These are phyloP conservation scores for Omphalotus guepiniiformis DNA, from an alignment of 768 basidiomycete species.

Conservation along the genomic window DNA sequence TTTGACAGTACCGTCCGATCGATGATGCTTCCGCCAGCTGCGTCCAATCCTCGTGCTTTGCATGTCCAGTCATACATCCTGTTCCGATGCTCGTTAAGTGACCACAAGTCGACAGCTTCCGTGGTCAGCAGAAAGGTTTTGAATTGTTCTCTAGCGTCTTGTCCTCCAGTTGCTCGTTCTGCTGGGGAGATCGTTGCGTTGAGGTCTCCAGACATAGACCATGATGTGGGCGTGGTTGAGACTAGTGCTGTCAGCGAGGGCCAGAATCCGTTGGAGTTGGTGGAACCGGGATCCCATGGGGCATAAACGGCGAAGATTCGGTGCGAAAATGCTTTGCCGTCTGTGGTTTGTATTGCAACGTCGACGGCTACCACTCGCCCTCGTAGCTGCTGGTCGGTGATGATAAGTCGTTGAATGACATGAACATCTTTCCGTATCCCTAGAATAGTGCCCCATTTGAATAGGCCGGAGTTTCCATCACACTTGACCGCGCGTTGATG, in stretches of 20 bases:
- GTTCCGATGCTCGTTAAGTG: constrained; percentile 6
- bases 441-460: constrained; percentile 13
- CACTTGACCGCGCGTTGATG: not conserved
- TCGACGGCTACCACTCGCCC: constrained; percentile 19
- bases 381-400: constrained; percentile 9
- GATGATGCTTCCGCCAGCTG: constrained; percentile 17
- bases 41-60: not conserved
- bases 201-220: constrained; percentile 18
- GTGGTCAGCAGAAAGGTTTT: constrained; percentile 9
- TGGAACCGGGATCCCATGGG: constrained; percentile 22
- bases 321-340: constrained; percentile 14
- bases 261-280: constrained; percentile 12
- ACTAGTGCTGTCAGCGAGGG: constrained; percentile 7
- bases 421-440: constrained; percentile 11
- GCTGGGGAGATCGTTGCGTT: constrained; percentile 11
- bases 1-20: no score
- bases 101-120: constrained; percentile 15
- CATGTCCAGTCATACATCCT: constrained; percentile 15
- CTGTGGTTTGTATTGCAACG: constrained; percentile 13
- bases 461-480: not conserved
- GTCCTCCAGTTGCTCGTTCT: constrained; percentile 8
- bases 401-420: constrained; percentile 1
- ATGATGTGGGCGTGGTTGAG: constrained; percentile 3
- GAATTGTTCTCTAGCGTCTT: not conserved
- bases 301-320: constrained; percentile 22